Base-by-base conservation (phyloP, 2,329 filamentous ascomycete species). In the Alternaria consortialis region DNA sequence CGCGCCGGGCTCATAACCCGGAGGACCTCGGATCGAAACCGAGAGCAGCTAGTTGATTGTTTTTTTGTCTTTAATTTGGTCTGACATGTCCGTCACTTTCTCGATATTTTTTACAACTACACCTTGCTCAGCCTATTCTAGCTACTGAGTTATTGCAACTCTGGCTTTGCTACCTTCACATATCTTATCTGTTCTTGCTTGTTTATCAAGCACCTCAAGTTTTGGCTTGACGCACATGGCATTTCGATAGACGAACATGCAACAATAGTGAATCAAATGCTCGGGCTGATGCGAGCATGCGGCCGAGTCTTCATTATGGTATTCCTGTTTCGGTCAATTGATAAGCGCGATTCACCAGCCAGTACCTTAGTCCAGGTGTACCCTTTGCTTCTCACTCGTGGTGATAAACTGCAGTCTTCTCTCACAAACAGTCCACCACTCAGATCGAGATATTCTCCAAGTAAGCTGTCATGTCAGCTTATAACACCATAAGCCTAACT, bases 1-100 rank as follows among this genome's bases (percentile, higher is more conserved):
- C 72, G 73, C 72, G 73, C 73, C 72, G 72, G 73, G 72, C 72
- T 75, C 73, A 75, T 74, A 75, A 76, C 73, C 73, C 73, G 72
- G 73, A 75, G 73, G 72, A 68, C 71, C 43, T 43, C 56, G 52
- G 69, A 72, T 70, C 69, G 68, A 71, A 70, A 72, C 69, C 50
- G 59, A 53, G 43, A 59, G 62, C 63, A 72, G 69, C 69, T 69
- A 71, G 20, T 42, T 42, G 39, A 25, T 42, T 25, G 25, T 25
- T 2, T 42, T 42, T 42, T 42, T 42, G 12, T 11, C 12, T 15
- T 42, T 23, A 7, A 20, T 39, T 20, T 11, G 0, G 7, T 7
- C 2, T 7, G 37, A 20, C 7, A 5, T 5, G n/a, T 39, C 8
- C n/a, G 11, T 20, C 2, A 17, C 7, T n/a, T 4, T 20, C 8